Base-by-base conservation (phyloP, 164 flowering plant species). In the Sedum album region DNA sequence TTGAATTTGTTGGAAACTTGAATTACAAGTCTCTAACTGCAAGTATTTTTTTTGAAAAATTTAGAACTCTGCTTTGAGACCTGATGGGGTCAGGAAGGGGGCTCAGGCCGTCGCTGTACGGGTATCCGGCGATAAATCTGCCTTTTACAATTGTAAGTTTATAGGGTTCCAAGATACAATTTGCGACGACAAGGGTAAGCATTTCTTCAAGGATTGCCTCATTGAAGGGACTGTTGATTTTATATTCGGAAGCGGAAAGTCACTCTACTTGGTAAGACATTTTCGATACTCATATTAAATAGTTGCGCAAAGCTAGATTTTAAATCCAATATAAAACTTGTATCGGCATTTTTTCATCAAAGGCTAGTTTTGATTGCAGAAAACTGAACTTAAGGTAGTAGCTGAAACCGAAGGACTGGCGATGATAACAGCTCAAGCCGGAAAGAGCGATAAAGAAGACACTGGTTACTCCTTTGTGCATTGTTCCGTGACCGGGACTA, bases 141-240 rank as follows among this genome's bases (percentile, higher is more conserved):
- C 89, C 0, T 83, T 86, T 57, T 87, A 82, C 49, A 78, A 76
- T 48, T 82, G 89, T 75, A 75, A 48, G 31, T 69, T 88, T 69
- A 10, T 69, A 2, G 93, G 93, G 20, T 87, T 68, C 65, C 91
- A 88, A 65, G 89, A 86, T 72, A 88, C 93, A 0, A 30, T 86
- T 23, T 79, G 79, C 65, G 93, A 91, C 73, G 91, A 87, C 67
- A 73, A 41, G 36, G 94, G 93, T 21, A 74, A 76, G 31, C 97
- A 91, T 72, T 91, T 87, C 72, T 91, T 82, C 68, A 82, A 80
- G 74, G 84, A 80, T 53, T 87, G 91, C 42, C 79, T 76, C 82
- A 82, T 91, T 55, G 76, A 87, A 77, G 97, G 94, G 69, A 89
- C 94, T 18, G 83, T 88, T 33, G 96, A 90, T 73, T 88, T 90